These are phyloP conservation scores for Fraxinus baroniana DNA, from an alignment of 305 asterid species.

Conservation along the genomic window DNA sequence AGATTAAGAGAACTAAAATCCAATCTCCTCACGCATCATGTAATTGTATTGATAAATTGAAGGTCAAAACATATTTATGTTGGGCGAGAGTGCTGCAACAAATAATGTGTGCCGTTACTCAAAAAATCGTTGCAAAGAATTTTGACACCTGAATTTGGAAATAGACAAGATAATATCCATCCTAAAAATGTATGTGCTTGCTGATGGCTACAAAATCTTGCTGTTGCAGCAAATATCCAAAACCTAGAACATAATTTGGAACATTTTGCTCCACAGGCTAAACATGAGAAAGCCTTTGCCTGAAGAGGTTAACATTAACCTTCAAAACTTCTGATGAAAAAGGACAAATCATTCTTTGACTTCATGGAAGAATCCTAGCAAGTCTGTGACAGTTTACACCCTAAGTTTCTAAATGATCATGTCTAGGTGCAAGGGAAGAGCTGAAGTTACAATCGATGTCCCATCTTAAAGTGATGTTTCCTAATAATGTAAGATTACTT, in stretches of 20 bases:
- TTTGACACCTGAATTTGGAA: neutral
- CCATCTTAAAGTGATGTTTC: neutral
- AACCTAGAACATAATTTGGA: neutral
- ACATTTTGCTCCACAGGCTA: neutral
- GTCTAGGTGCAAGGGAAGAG: neutral
- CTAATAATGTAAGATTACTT: neutral
- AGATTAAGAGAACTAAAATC: neutral
- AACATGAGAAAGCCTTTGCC: neutral
- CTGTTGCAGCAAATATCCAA: neutral
- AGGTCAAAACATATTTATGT: neutral
- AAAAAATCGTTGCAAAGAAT: neutral
- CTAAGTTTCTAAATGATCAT: neutral
- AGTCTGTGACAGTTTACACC: neutral
- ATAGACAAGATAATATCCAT: neutral
- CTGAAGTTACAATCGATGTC: neutral
- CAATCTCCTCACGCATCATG: neutral
- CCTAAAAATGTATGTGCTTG: conserved; percentile 6
- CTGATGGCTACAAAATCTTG: neutral
- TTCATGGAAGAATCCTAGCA: neutral
- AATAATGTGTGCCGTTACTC: neutral
- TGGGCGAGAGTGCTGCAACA: neutral
- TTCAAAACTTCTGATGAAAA: neutral
- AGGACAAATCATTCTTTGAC: neutral
- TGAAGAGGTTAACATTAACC: neutral
- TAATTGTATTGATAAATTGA: neutral